Percentiles rank a stretch among this genome's conserved stretches.
Evolutionary conservation across 2,329 filamentous ascomycete species (phyloP).

Genomic region (Neofusicoccum umdonicola): DNA sequence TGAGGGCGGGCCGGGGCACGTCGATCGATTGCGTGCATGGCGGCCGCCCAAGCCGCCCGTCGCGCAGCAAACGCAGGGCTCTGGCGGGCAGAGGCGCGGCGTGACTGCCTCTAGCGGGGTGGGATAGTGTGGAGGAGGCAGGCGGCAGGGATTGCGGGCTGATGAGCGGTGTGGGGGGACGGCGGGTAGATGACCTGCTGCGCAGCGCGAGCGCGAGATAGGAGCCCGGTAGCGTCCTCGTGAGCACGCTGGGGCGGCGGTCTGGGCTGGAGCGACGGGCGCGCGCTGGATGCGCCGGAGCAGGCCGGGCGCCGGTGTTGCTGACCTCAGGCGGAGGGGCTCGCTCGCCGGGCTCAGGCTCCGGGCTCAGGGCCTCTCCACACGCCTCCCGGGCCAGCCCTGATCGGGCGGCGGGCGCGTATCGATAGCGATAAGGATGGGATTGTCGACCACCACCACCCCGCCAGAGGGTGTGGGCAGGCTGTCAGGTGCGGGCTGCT

Average conservation of each 20-base stretch:
- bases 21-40: constrained; percentile 14
- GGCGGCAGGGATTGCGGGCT: constrained; percentile 4
- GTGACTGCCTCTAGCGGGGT: constrained; percentile 9
- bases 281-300: background rate
- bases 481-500: constrained; percentile 13
- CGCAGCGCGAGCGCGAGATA: background rate
- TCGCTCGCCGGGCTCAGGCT: background rate
- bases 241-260: background rate
- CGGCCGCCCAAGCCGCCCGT: constrained; percentile 14
- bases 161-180: constrained; percentile 15
- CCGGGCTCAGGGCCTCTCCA: background rate
- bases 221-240: background rate
- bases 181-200: constrained; percentile 8
- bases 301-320: background rate
- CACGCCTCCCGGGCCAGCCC: background rate
- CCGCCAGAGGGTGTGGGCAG: constrained; percentile 1
- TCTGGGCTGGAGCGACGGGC: background rate
- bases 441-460: background rate
- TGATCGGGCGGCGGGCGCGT: background rate
- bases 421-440: constrained; percentile 12
- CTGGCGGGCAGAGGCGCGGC: background rate
- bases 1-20: background rate
- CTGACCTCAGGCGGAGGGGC: constrained; percentile 3
- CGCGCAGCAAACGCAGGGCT: constrained; percentile 10
- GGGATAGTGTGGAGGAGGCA: constrained; percentile 7